Percentiles rank a stretch among this genome's conserved stretches.
Conservation (phyloP, 176 grass and related monocot species). For the Cenchrus americanus region DNA sequence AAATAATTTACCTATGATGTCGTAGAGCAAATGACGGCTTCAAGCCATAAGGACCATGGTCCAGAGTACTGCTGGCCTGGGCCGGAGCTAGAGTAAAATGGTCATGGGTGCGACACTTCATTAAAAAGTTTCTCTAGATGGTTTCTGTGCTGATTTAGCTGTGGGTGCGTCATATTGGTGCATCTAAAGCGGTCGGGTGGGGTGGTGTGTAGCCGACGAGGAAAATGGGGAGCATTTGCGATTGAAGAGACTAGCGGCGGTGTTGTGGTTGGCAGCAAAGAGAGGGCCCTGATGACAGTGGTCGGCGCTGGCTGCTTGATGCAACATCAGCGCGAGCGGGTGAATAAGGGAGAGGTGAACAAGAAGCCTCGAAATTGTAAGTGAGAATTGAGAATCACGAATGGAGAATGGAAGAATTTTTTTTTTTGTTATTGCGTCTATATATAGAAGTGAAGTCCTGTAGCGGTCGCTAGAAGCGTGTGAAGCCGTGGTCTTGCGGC, state of each 20-base stretch:
- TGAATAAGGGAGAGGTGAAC: background rate
- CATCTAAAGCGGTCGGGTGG: too few species aligned
- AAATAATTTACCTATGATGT: background rate
- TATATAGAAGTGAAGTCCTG: background rate
- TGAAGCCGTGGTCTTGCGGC: background rate
- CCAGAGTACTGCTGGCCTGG: background rate
- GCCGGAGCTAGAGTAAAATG: too few species aligned
- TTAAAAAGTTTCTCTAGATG: too few species aligned
- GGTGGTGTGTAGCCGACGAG: too few species aligned
- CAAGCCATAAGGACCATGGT: too few species aligned
- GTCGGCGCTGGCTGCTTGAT: background rate
- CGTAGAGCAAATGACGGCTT: rapidly evolving
- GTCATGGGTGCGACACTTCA: too few species aligned
- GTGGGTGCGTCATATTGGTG: too few species aligned
- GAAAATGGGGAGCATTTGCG: background rate
- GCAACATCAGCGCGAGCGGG: background rate
- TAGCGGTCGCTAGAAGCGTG: background rate
- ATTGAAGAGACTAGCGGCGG: rapidly evolving
- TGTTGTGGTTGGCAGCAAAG: background rate
- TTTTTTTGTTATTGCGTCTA: background rate
- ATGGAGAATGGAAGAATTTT: background rate
- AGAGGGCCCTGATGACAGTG: background rate
- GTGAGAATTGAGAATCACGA: background rate
- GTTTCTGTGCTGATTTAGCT: too few species aligned
- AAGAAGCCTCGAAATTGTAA: too few species aligned